phyloP scores from a whole-genome alignment of 768 basidiomycete genomes.

The Macrolepiota albuminosa region DNA sequence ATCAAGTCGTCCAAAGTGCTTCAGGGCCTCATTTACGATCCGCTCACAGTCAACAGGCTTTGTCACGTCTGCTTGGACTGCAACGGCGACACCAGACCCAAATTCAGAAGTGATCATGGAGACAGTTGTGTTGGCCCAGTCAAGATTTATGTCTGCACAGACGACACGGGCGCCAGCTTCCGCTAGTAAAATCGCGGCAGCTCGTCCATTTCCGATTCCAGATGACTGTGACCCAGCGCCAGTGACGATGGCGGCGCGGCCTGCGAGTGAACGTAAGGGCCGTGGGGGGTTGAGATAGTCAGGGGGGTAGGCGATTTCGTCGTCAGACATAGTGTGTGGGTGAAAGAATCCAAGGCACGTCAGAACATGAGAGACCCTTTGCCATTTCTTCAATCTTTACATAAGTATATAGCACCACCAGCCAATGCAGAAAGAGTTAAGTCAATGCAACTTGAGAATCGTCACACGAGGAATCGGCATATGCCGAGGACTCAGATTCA shows the following conservation, averaged over 20 bases:
- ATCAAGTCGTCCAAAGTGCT: slow-evolving; percentile 34
- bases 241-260: slow-evolving; percentile 36
- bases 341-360: not conserved
- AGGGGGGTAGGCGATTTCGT: slow-evolving; percentile 1
- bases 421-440: not conserved
- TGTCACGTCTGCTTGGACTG: slow-evolving; percentile 33
- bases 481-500: not conserved
- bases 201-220: slow-evolving; percentile 40
- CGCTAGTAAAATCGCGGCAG: slow-evolving; percentile 36
- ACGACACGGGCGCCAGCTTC: slow-evolving; percentile 34
- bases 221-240: slow-evolving; percentile 35
- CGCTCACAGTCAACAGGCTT: slow-evolving; percentile 28
- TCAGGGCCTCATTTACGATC: slow-evolving; percentile 29
- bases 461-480: not conserved
- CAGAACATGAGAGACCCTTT: not conserved
- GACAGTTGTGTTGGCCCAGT: slow-evolving; percentile 32
- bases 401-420: not conserved
- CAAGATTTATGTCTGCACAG: slow-evolving; percentile 31
- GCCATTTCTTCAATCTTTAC: not conserved
- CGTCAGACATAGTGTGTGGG: slow-evolving; percentile 3
- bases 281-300: slow-evolving; percentile 26
- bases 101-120: slow-evolving; percentile 35
- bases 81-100: slow-evolving; percentile 26
- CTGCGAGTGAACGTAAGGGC: slow-evolving; percentile 27
- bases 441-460: not conserved